A percentile compares a stretch with the other conserved stretches of the same genome.
These are phyloP conservation scores for Colletotrichum sp. DNA, from an alignment of 2,329 filamentous ascomycete genomes.

Conservation along the genomic window DNA sequence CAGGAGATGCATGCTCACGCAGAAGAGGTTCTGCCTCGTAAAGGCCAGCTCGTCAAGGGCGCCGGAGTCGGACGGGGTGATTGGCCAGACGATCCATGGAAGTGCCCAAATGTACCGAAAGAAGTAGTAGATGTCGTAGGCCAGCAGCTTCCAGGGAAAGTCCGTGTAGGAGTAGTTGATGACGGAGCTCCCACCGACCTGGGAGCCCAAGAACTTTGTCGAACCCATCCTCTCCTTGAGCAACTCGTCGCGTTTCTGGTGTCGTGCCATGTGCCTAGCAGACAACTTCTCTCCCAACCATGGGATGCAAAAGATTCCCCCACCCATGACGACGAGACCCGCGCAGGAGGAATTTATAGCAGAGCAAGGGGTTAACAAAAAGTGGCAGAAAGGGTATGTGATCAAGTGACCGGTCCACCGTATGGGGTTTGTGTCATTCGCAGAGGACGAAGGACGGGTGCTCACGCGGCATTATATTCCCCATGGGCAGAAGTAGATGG, in stretches of 20 bases:
- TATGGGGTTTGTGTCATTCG: not conserved
- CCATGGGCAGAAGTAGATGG: not conserved
- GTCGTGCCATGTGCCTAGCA: not conserved
- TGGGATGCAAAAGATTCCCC: conserved; percentile 6
- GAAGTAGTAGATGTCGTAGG: conserved; percentile 61
- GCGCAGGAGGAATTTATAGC: not conserved
- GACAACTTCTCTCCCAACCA: not conserved
- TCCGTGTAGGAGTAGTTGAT: conserved; percentile 68
- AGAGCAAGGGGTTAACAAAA: not conserved
- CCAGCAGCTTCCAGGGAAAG: conserved; percentile 54
- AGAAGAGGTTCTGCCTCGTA: conserved; percentile 60
- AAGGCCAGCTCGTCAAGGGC: conserved; percentile 69
- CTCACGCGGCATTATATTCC: conserved; percentile 22
- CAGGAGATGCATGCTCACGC: conserved; percentile 61
- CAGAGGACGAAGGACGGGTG: not conserved
- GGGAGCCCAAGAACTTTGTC: conserved; percentile 63
- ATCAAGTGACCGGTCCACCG: conserved; percentile 13
- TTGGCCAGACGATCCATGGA: conserved; percentile 66
- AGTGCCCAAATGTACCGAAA: conserved; percentile 60
- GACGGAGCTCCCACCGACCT: conserved; percentile 61
- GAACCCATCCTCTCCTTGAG: conserved; percentile 20
- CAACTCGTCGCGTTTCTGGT: conserved; percentile 6
- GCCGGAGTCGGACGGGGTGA: conserved; percentile 56
- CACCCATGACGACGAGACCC: conserved; percentile 1
- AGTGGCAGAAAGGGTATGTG: conserved; percentile 8